These are phyloP conservation scores for Penicillium waksmanii DNA, from an alignment of 495 filamentous ascomycete genomes.

Conservation along the genomic window DNA sequence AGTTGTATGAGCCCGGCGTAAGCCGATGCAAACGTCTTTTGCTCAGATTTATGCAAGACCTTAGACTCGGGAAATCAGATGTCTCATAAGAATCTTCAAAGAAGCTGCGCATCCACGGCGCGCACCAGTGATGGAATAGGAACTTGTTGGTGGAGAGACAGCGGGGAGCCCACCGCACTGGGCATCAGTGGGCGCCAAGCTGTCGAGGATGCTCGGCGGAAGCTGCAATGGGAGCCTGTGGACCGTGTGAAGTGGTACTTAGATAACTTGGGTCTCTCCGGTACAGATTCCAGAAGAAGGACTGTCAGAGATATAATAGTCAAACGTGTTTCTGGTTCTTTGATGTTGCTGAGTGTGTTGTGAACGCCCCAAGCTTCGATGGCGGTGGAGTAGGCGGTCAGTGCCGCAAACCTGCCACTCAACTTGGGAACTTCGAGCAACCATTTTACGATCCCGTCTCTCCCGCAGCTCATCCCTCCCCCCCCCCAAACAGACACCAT, in stretches of 20 bases:
- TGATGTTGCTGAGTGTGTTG: constrained; percentile 1
- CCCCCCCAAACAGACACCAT: constrained; percentile 46
- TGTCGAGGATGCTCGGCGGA: constrained; percentile 3
- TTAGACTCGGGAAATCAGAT: constrained; percentile 14
- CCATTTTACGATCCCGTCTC: constrained; percentile 17
- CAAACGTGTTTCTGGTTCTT: neutral
- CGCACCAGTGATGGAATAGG: constrained; percentile 13
- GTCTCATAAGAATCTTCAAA: constrained; percentile 14
- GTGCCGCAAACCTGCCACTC: neutral
- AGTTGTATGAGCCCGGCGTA: constrained; percentile 22
- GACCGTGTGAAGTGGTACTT: neutral
- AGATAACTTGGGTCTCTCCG: neutral
- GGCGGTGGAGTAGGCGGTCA: constrained; percentile 29
- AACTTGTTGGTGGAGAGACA: constrained; percentile 26
- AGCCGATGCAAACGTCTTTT: neutral
- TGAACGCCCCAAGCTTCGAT: neutral
- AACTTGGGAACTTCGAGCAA: constrained; percentile 4
- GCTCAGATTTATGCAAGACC: constrained; percentile 9
- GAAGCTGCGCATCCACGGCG: constrained; percentile 3
- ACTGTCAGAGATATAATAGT: neutral
- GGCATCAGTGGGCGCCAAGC: constrained; percentile 28
- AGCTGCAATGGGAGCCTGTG: neutral
- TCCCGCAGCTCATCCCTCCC: constrained; percentile 34
- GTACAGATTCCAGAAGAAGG: neutral
- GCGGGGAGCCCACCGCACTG: constrained; percentile 36